phyloP scores from a whole-genome alignment of 2,329 filamentous ascomycete genomes.

The Botrytis elliptica region DNA sequence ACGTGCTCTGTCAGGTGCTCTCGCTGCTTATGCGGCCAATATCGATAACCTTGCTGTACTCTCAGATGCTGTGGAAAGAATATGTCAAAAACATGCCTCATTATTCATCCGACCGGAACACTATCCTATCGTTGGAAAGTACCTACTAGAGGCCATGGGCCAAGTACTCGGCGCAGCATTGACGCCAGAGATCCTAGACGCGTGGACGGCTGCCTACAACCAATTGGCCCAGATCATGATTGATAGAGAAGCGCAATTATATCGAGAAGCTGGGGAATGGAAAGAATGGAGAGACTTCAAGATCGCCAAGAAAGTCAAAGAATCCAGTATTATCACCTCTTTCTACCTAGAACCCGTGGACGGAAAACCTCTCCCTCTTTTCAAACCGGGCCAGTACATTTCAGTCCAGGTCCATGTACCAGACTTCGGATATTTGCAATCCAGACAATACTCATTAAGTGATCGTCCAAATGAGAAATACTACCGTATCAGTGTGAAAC shows the following conservation, averaged over 20 bases:
- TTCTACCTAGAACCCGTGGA: constrained; percentile 71
- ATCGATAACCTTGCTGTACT: constrained; percentile 68
- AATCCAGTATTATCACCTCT: constrained; percentile 62
- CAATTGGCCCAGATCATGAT: constrained; percentile 72
- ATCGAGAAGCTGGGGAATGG: constrained; percentile 50
- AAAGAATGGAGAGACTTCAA: constrained; percentile 51
- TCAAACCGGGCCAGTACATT: constrained; percentile 72
- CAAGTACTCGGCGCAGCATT: constrained; percentile 65
- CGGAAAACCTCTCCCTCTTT: constrained; percentile 55
- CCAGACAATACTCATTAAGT: constrained; percentile 73
- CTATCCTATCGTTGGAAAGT: constrained; percentile 67
- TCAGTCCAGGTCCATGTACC: constrained; percentile 63
- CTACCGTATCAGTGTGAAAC: constrained; percentile 76
- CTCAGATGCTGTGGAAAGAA: constrained; percentile 58
- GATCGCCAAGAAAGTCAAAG: constrained; percentile 60
- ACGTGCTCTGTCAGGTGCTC: constrained; percentile 64
- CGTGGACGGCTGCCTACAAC: constrained; percentile 71
- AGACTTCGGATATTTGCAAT: constrained; percentile 62
- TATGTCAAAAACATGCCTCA: constrained; percentile 73
- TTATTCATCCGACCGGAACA: constrained; percentile 68
- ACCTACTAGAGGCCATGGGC: constrained; percentile 66
- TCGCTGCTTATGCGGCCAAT: constrained; percentile 70
- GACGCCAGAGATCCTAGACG: constrained; percentile 64
- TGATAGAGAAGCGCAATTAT: constrained; percentile 59
- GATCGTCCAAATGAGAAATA: constrained; percentile 53